A percentile compares a stretch with the other conserved stretches of the same genome.
Evolutionary conservation across 2,329 filamentous ascomycete genomes (phyloP).

Genomic region (Diaporthe citrichinensis): DNA sequence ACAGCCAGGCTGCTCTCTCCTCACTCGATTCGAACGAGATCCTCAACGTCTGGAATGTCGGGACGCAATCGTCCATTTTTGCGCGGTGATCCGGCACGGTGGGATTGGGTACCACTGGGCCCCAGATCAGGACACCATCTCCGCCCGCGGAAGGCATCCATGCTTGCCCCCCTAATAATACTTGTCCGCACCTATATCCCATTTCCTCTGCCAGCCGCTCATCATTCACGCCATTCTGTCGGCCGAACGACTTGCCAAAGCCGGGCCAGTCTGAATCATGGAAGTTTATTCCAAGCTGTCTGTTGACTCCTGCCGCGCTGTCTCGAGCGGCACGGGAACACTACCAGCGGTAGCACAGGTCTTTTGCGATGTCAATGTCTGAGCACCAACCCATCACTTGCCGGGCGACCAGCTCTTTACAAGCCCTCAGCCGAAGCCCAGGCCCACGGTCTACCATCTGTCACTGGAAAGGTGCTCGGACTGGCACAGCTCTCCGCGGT

Average conservation of each 20-base stretch:
- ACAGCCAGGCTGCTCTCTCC: conserved; percentile 2
- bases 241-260: conserved; percentile 24
- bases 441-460: not conserved
- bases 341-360: not conserved
- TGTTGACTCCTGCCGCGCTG: conserved; percentile 16
- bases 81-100: conserved; percentile 23
- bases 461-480: conserved; percentile 16
- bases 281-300: not conserved
- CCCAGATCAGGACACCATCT: conserved; percentile 34
- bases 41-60: conserved; percentile 11
- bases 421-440: not conserved
- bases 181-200: conserved; percentile 6
- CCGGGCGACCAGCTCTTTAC: not conserved
- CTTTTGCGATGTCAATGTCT: not conserved
- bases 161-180: conserved; percentile 22
- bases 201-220: not conserved
- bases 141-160: conserved; percentile 26
- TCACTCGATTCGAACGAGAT: not conserved
- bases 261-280: conserved; percentile 4
- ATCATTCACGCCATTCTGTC: not conserved
- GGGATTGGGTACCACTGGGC: conserved; percentile 20
- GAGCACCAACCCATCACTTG: conserved; percentile 4
- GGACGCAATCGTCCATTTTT: not conserved
- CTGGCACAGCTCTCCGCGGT: not conserved
- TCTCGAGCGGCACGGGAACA: not conserved